Base-by-base conservation (phyloP, 257 asterid genomes). In the Gentiana macrophylla region DNA sequence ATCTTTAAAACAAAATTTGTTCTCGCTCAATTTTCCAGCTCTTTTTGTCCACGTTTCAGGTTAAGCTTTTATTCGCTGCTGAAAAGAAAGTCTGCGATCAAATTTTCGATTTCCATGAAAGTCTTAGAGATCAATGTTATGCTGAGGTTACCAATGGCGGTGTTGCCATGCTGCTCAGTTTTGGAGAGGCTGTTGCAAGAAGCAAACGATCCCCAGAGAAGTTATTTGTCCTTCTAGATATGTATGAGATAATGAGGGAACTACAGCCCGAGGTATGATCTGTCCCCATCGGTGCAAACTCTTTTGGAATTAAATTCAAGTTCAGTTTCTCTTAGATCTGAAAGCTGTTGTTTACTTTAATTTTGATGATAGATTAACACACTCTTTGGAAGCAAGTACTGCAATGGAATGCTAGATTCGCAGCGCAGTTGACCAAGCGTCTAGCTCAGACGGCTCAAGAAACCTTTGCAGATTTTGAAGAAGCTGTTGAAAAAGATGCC, bases 181-280 rank as follows among this genome's bases (percentile, higher is more conserved):
- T 89, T 64, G 95, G 94, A 70, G 95, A 86, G 68, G 97, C 95
- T 50, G 75, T 89, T 55, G 94, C 95, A n/a, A 89, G 68, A 70
- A 89, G 97, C 75, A 89, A 86, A 78, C 67, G 94, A 67, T 84
- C 97, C 15, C 97, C 97, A 5, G 97, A 89, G 74, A 89, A 89
- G 70, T 60, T 86, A 52, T 89, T 89, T 78, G 97, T 89, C 75
- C 93, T 89, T 58, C 77, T 89, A 41, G 97, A 89, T 74, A 89
- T 89, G 97, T 89, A 81, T 52, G 95, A 89, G 72, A 82, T 84
- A 53, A 86, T 89, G 95, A 78, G 94, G 73, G 95, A 89, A 68
- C 86, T 89, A 76, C 88, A 81, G 52, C 37, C 90, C 2, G 97
- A 86, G 85, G 97, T 89, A 74, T 36, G 53, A 34, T 46, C 37